Conservation (phyloP, 1,139 yeast genomes). For the Sporopachydermia cereana region DNA sequence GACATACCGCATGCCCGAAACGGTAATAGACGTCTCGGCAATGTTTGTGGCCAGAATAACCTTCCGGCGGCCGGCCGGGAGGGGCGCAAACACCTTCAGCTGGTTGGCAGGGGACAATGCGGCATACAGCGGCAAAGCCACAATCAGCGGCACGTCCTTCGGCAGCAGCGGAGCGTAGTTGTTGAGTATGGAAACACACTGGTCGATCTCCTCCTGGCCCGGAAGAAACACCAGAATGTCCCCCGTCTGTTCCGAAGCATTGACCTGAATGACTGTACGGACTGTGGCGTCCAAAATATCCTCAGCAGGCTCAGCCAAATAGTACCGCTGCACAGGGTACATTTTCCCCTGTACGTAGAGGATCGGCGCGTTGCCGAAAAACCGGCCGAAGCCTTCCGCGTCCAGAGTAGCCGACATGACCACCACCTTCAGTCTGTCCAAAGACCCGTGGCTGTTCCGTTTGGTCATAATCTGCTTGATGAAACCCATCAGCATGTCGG, state of each 20-base stretch:
- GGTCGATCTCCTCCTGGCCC: constrained; percentile 96
- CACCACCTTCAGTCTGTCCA: constrained; percentile 37
- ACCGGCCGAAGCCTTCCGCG: constrained; percentile 76
- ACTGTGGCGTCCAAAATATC: constrained; percentile 77
- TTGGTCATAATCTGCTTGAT: constrained; percentile 47
- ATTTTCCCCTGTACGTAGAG: constrained; percentile 82
- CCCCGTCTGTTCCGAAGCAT: constrained; percentile 67
- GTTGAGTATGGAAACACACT: constrained; percentile 52
- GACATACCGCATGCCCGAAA: constrained; percentile 90
- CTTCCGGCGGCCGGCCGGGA: constrained; percentile 55
- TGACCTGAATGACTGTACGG: constrained; percentile 65
- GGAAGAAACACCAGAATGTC: constrained; percentile 86
- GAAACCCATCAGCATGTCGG: constrained; percentile 85
- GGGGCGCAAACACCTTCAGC: constrained; percentile 56
- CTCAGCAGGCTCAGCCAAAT: constrained; percentile 49
- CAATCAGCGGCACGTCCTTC: constrained; percentile 61
- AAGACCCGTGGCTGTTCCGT: constrained; percentile 23
- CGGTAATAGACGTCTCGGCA: constrained; percentile 95
- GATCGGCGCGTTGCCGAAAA: constrained; percentile 70
- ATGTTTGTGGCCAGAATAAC: constrained; percentile 87
- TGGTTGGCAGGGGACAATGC: constrained; percentile 83
- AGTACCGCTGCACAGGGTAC: constrained; percentile 68
- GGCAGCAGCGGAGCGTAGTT: constrained; percentile 57
- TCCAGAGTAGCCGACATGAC: constrained; percentile 95
- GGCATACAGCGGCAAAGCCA: constrained; percentile 82